Evolutionary conservation across 2,329 filamentous ascomycete genomes (phyloP).

Genomic region (Cladobotryum mycophilum): DNA sequence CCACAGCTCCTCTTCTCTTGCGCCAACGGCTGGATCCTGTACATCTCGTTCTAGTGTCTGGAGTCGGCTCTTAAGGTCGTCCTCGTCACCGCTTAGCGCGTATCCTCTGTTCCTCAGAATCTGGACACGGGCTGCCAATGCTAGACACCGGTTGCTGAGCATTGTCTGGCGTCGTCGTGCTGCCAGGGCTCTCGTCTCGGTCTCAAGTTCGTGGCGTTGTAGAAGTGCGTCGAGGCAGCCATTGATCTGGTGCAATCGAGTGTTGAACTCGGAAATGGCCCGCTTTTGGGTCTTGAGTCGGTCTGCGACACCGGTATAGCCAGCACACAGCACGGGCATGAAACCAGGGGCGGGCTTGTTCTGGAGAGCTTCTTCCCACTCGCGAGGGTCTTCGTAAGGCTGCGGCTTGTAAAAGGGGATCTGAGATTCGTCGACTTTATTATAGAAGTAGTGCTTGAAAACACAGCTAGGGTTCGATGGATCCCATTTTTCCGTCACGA

Average conservation of each 20-base stretch:
- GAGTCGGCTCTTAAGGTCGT: slow-evolving; percentile 68
- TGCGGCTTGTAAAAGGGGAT: slow-evolving; percentile 72
- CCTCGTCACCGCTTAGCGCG: slow-evolving; percentile 71
- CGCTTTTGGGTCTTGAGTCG: slow-evolving; percentile 67
- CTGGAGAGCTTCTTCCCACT: slow-evolving; percentile 78
- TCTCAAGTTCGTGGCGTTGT: slow-evolving; percentile 68
- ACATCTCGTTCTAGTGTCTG: slow-evolving; percentile 61
- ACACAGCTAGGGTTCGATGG: slow-evolving; percentile 60
- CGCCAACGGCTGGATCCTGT: slow-evolving; percentile 67
- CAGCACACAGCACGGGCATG: slow-evolving; percentile 69
- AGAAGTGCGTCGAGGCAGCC: slow-evolving; percentile 64
- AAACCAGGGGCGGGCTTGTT: slow-evolving; percentile 71
- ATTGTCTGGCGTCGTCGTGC: slow-evolving; percentile 67
- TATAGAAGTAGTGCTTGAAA: slow-evolving; percentile 84
- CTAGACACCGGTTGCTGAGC: slow-evolving; percentile 65
- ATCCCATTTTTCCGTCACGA: slow-evolving; percentile 69
- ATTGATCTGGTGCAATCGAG: slow-evolving; percentile 73
- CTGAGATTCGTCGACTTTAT: slow-evolving; percentile 67
- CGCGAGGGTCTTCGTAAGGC: slow-evolving; percentile 63
- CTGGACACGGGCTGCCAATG: slow-evolving; percentile 72
- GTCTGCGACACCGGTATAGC: slow-evolving; percentile 65
- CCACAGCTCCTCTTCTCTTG: slow-evolving; percentile 79
- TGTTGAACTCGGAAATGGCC: slow-evolving; percentile 63
- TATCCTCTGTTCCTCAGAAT: slow-evolving; percentile 76
- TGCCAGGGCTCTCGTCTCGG: slow-evolving; percentile 66